Conservation (phyloP, 371 early-diverging fungal species). For the Blakeslea trispora region DNA sequence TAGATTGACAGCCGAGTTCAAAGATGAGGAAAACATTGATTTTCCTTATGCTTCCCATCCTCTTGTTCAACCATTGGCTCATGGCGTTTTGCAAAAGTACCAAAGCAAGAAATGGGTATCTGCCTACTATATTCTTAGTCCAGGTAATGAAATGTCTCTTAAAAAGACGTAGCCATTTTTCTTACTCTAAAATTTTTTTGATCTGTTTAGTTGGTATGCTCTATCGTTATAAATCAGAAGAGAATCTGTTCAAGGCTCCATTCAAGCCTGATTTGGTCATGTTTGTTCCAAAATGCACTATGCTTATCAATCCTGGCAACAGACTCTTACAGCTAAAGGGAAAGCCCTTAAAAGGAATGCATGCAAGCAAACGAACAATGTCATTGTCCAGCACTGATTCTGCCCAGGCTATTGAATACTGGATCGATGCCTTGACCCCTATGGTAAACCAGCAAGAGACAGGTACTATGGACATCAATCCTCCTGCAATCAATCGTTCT, state of each 20-base stretch:
- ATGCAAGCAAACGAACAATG: conserved; percentile 13
- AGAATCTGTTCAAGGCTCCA: conserved; percentile 8
- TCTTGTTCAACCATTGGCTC: conserved; percentile 20
- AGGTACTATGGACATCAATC: background rate
- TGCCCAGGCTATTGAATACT: background rate
- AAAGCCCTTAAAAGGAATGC: conserved; percentile 10
- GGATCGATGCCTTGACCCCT: conserved; percentile 12
- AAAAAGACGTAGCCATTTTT: no score
- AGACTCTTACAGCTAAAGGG: conserved; percentile 19
- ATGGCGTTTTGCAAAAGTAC: conserved; percentile 14
- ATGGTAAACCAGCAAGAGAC: conserved; percentile 18
- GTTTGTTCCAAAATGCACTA: conserved; percentile 21
- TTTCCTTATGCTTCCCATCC: conserved; percentile 24
- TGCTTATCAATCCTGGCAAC: conserved; percentile 7
- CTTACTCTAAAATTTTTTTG: no score
- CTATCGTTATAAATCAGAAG: conserved; percentile 19
- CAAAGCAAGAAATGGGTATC: conserved; percentile 20
- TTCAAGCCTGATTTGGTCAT: conserved; percentile 14
- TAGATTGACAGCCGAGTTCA: conserved; percentile 15
- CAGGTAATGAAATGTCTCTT: conserved; percentile 12
- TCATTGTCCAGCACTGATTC: conserved; percentile 16
- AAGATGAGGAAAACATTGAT: conserved; percentile 15
- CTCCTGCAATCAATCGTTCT: background rate
- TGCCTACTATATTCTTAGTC: conserved; percentile 22
- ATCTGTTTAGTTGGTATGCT: conserved; percentile 25